Conservation (phyloP, 768 basidiomycete species). For the Mycena venus region DNA sequence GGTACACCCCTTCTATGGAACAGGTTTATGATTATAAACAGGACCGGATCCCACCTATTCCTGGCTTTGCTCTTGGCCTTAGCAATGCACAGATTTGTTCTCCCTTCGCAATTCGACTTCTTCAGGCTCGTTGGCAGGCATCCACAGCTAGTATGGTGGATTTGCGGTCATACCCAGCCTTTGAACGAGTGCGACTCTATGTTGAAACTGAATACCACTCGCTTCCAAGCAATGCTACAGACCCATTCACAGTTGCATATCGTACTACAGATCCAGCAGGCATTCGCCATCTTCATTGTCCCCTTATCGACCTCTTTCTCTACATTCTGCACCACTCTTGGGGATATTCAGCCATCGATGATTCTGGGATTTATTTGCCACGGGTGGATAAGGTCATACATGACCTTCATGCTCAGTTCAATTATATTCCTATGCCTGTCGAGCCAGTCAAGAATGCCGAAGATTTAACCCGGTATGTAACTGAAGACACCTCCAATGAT, state of each 20-base stretch:
- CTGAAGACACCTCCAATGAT: too few relatives aligned
- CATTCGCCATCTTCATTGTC: background rate
- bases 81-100: background rate
- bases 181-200: background rate
- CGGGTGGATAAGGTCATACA: background rate
- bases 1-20: background rate
- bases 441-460: too few relatives aligned
- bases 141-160: background rate
- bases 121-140: background rate
- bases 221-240: background rate
- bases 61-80: background rate
- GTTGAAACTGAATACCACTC: background rate
- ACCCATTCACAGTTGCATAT: background rate
- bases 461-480: too few relatives aligned
- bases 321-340: background rate
- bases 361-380: background rate
- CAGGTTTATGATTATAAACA: background rate
- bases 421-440: too few relatives aligned
- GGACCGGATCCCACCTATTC: background rate
- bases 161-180: background rate
- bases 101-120: background rate
- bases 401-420: too few relatives aligned
- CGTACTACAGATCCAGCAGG: background rate
- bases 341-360: background rate
- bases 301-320: background rate